Conservation (phyloP, 257 asterid genomes). For the Prunella vulgaris region DNA sequence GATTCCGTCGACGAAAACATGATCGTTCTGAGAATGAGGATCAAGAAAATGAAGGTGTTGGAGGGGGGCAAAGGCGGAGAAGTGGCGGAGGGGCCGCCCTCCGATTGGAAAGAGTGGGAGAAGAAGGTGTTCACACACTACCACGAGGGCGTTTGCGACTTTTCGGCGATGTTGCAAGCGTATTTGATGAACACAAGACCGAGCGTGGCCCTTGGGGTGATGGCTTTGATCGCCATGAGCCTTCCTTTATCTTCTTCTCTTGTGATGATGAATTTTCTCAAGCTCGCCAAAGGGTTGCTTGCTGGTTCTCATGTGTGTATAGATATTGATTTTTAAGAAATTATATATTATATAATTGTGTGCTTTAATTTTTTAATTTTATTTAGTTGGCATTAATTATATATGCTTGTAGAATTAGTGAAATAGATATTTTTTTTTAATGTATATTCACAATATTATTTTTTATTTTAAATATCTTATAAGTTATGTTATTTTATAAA, state of each 20-base stretch:
- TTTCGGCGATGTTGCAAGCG: slow-evolving; percentile 41
- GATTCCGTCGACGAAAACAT: slow-evolving; percentile 37
- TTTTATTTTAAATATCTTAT: too few species aligned
- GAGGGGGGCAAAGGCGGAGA: slow-evolving; percentile 17
- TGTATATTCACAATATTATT: too few species aligned
- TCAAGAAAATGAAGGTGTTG: slow-evolving; percentile 46
- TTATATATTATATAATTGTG: too few species aligned
- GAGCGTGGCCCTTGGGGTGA: slow-evolving; percentile 51
- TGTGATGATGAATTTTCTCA: slow-evolving; percentile 25
- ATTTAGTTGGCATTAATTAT: too few species aligned
- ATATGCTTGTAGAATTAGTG: too few species aligned
- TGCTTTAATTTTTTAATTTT: too few species aligned
- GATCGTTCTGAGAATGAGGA: slow-evolving; percentile 53
- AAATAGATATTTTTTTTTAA: too few species aligned
- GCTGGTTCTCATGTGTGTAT: slow-evolving; percentile 45
- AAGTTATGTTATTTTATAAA: too few species aligned
- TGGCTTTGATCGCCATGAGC: slow-evolving; percentile 33
- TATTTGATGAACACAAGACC: slow-evolving; percentile 65
- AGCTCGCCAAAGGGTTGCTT: slow-evolving; percentile 33
- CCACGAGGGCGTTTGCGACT: slow-evolving; percentile 46
- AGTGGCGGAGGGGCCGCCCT: slow-evolving; percentile 2
- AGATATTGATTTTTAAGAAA: slow-evolving; percentile 39
- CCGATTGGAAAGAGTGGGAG: slow-evolving; percentile 63
- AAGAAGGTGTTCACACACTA: slow-evolving; percentile 36
- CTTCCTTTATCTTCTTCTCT: slow-evolving; percentile 41